phyloP scores from a whole-genome alignment of 768 basidiomycete species.

The Gyrodon lividus region DNA sequence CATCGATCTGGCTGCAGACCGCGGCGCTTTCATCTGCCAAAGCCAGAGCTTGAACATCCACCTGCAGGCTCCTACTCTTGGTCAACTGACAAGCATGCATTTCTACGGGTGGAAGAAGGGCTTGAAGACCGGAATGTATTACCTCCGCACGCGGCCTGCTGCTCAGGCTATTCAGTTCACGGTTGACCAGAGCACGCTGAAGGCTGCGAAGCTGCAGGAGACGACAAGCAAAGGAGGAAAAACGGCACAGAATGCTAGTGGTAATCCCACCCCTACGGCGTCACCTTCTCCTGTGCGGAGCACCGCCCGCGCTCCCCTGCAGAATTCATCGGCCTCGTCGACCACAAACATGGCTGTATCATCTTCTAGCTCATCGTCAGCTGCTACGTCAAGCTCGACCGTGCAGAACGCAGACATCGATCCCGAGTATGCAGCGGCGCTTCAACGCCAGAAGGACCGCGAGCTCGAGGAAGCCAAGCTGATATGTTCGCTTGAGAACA shows the following conservation, averaged over 20 bases:
- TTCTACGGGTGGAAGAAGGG: conserved; percentile 99
- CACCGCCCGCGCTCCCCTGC: conserved; percentile 24
- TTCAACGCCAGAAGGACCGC: conserved; percentile 65
- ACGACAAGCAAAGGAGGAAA: conserved; percentile 16
- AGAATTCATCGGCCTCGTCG: conserved; percentile 32
- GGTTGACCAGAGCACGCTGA: conserved; percentile 78
- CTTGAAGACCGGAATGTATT: conserved; percentile 98
- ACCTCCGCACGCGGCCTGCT: conserved; percentile 91
- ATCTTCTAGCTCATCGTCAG: conserved; percentile 16
- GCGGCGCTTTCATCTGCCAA: conserved; percentile 97
- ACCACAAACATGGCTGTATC: not conserved
- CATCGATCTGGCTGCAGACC: conserved; percentile 97
- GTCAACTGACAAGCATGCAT: conserved; percentile 94
- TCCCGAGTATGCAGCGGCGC: conserved; percentile 78
- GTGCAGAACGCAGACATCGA: conserved; percentile 41
- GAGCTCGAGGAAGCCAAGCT: conserved; percentile 81
- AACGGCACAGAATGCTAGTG: conserved; percentile 13
- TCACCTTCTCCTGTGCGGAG: conserved; percentile 23
- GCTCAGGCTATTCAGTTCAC: conserved; percentile 98
- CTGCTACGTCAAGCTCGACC: conserved; percentile 17
- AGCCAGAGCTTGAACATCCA: conserved; percentile 94
- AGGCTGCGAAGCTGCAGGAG: conserved; percentile 43
- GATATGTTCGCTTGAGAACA: conserved; percentile 86
- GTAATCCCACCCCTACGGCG: conserved; percentile 25
- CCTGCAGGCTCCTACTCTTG: conserved; percentile 81